Evolutionary conservation across 306 rosid genomes (phyloP), one percentile per base, ranked within the genome.

Genomic region (Cicer cuneatum): DNA sequence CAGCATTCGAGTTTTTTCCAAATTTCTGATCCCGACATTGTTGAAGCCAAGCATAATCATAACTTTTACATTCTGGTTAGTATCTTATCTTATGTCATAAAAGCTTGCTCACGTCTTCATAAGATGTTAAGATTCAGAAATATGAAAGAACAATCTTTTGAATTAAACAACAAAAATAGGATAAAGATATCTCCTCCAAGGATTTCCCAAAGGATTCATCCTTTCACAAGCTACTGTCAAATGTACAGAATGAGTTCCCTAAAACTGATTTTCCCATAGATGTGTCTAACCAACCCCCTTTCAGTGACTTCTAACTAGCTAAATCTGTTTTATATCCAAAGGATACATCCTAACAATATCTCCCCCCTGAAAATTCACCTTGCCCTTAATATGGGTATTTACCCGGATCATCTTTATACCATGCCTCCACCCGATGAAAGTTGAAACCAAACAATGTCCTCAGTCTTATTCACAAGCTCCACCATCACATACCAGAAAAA

Each of bases 1-100:
- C n/a, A 48, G 61, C 48, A 15, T 46, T 43, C 1, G 2, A 69
- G 39, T 69, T 69, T 13, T 9, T 60, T 61, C 70, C 61, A 46
- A 33, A 59, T 60, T 12, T 24, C 59, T 10, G 38, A 46, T 19
- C 60, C 48, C n/a, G 46, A 24, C 45, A 37, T 56, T 73, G 49
- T 63, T 15, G 42, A 59, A 35, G 40, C 8, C 65, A 12, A 59
- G 42, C 65, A 12, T 59, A 41, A 59, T 35, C 14, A 57, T 49
- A 62, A 49, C 53, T 5, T 61, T 38, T 8, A 41, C 52, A 12
- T 12, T 7, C n/a, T 15, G 37, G 29, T 18, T 38, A 49, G 49
- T 74, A 48, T 7, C 11, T 61, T 61, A 48, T 7, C 7, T 61
- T 61, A 38, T 47, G 70, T 5, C 9, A 61, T 60, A 47, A 10